Conservation (phyloP, 2,329 filamentous ascomycete genomes). For the Pleomassaria siparia region DNA sequence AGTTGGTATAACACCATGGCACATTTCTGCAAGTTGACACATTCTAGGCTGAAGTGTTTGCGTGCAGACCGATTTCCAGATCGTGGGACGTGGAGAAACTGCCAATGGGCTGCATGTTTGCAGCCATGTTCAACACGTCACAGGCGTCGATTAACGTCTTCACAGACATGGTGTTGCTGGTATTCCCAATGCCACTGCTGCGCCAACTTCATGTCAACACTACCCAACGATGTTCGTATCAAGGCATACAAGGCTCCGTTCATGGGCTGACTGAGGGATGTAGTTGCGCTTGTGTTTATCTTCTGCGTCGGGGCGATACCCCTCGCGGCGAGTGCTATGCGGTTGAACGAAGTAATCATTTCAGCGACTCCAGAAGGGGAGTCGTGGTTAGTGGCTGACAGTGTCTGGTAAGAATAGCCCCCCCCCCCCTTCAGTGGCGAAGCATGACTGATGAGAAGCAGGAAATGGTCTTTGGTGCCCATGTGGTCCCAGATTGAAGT, state of each 20-base stretch:
- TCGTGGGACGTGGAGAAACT: constrained; percentile 21
- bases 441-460: constrained; percentile 5
- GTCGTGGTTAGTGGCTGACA: constrained; percentile 22
- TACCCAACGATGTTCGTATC: constrained; percentile 25
- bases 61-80: constrained; percentile 22
- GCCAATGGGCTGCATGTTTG: constrained; percentile 20
- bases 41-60: constrained; percentile 19
- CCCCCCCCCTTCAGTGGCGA: neutral
- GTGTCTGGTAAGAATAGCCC: constrained; percentile 18
- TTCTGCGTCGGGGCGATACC: constrained; percentile 32
- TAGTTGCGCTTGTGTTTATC: constrained; percentile 27
- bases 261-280: neutral
- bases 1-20: neutral
- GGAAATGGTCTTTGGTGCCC: constrained; percentile 26
- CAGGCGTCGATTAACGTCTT: constrained; percentile 28
- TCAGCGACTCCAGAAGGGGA: constrained; percentile 7
- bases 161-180: constrained; percentile 24
- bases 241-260: neutral
- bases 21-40: constrained; percentile 4
- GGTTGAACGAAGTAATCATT: constrained; percentile 27
- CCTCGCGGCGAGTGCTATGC: constrained; percentile 28
- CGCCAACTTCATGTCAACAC: constrained; percentile 26
- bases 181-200: constrained; percentile 28
- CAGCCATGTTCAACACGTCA: constrained; percentile 19
- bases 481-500: constrained; percentile 37